These are phyloP conservation scores for Strobilomyces echinocephalus DNA, from an alignment of 768 basidiomycete species.

Conservation along the genomic window DNA sequence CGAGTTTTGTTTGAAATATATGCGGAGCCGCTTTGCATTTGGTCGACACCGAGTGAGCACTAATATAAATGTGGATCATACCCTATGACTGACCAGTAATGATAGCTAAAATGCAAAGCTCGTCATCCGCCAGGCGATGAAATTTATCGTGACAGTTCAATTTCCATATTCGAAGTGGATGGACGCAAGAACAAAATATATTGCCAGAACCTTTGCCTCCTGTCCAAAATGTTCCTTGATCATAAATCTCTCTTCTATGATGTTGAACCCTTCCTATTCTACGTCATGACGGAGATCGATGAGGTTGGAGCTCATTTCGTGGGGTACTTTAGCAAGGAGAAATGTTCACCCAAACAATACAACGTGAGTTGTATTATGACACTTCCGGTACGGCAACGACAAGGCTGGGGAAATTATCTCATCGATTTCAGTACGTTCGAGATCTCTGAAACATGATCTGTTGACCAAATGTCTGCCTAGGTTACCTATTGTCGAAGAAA, in stretches of 20 bases:
- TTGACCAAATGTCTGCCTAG: conserved; percentile 37
- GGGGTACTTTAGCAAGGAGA: conserved; percentile 99
- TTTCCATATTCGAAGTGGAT: conserved; percentile 97
- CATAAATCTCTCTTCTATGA: conserved; percentile 99
- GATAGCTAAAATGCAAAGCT: conserved; percentile 88
- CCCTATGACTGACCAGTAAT: conserved; percentile 10
- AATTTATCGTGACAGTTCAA: conserved; percentile 83
- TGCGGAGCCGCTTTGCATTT: conserved; percentile 88
- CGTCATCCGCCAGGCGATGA: conserved; percentile 97
- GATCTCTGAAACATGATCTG: conserved; percentile 5
- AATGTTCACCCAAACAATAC: conserved; percentile 90
- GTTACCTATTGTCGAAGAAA: conserved; percentile 94
- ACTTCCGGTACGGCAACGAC: conserved; percentile 86
- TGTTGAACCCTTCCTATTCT: conserved; percentile 98
- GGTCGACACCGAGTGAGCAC: conserved; percentile 75
- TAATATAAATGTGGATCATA: neutral
- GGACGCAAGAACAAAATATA: conserved; percentile 99
- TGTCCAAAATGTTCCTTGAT: conserved; percentile 98
- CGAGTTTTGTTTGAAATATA: conserved; percentile 97
- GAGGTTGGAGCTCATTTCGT: conserved; percentile 90
- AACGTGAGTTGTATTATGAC: conserved; percentile 99
- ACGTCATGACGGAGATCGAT: conserved; percentile 92
- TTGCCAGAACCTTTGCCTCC: conserved; percentile 94
- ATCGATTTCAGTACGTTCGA: conserved; percentile 85
- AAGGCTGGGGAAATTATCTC: conserved; percentile 94